These are phyloP conservation scores for Xylaria flabelliformis DNA, from an alignment of 495 filamentous ascomycete genomes.

Conservation along the genomic window DNA sequence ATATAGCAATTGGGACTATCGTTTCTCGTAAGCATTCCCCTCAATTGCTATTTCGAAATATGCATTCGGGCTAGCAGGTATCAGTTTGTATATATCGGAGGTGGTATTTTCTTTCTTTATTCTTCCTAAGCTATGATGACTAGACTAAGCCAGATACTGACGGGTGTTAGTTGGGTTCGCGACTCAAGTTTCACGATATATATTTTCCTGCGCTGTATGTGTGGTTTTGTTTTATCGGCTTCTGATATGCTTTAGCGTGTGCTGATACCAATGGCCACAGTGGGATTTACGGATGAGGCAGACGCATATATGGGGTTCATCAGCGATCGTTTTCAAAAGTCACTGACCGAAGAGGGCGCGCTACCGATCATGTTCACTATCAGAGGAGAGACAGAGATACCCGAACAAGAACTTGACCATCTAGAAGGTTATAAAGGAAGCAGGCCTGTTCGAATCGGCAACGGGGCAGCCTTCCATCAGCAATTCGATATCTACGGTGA, in stretches of 20 bases:
- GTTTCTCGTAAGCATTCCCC: constrained; percentile 54
- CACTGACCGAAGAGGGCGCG: constrained; percentile 54
- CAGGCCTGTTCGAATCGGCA: constrained; percentile 74
- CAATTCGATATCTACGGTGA: constrained; percentile 81
- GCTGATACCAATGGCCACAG: not conserved
- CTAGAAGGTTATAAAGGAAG: constrained; percentile 72
- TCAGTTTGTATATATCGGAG: not conserved
- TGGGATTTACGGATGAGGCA: constrained; percentile 75
- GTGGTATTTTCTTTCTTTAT: not conserved
- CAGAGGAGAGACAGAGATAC: constrained; percentile 72
- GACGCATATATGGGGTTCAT: constrained; percentile 79
- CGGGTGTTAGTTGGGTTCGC: constrained; percentile 61
- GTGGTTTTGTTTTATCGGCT: not conserved
- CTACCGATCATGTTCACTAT: constrained; percentile 82
- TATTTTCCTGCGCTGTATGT: constrained; percentile 65
- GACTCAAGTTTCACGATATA: constrained; percentile 79
- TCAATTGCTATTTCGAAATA: too few relatives aligned
- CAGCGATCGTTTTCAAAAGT: constrained; percentile 65
- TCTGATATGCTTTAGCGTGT: not conserved
- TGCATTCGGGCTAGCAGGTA: not conserved
- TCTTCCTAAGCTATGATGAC: not conserved
- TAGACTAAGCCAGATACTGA: not conserved
- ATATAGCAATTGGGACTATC: constrained; percentile 76
- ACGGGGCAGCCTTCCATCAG: constrained; percentile 74
- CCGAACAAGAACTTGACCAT: constrained; percentile 68